Evolutionary conservation across 139 green algal species (phyloP), one percentile per base, ranked within the genome.

Genomic region (Desmodesmus armatus): DNA sequence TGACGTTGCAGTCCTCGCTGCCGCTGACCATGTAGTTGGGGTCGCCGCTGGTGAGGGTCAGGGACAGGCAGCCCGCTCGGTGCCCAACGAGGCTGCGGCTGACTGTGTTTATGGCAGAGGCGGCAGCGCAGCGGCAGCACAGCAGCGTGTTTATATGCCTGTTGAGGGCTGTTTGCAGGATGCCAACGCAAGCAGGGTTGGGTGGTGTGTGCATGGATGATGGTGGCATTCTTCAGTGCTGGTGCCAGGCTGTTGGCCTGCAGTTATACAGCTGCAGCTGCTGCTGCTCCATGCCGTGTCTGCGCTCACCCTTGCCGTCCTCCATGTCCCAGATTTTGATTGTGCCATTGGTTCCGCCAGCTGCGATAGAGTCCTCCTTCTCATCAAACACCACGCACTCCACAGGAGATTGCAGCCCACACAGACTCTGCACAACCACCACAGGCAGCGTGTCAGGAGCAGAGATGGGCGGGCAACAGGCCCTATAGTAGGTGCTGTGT

Each of bases 251-350:
- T 37, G 17, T 62, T 62, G 19, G 1, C n/a, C n/a, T n/a, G n/a
- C n/a, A n/a, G n/a, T n/a, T n/a, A 72, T 29, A 25, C 66, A 15
- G 35, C 4, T 75, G 37, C 66, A 35, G 37, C 29, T 75, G 66
- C 37, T 58, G 19, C 1, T 77, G 40, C 21, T 58, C 2, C n/a
- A 29, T 15, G 17, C 11, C 29, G 25, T 65, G 55, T n/a, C n/a
- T n/a, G 72, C 66, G 67, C 82, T 40, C 37, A 94, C 91, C 90
- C 87, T 92, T 95, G 35, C 88, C 91, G 47, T 94, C 78, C 55
- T 96, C 89, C 51, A 98, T 75, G 82, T 97, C 95, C 89, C 94
- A 98, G 0, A 98, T 39, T 80, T 96, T 97, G 72, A 98, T 84
- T 47, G 89, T 94, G 19, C 94, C 94, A 47, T 90, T 91, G 1